Percentiles rank a stretch among this genome's conserved stretches.
Evolutionary conservation across 305 asterid genomes (phyloP).

Genomic region (Fraxinus floribunda): DNA sequence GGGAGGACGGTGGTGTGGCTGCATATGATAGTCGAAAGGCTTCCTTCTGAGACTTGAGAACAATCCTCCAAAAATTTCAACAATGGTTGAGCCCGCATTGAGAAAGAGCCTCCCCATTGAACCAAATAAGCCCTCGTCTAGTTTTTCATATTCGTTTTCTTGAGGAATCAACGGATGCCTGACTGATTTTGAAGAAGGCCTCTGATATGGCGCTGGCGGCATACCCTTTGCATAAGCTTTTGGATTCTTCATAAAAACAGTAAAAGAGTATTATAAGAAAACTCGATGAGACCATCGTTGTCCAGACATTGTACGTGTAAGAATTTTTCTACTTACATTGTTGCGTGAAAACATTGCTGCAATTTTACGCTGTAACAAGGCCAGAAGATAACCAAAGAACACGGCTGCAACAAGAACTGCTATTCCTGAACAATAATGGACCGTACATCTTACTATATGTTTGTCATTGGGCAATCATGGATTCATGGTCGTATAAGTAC

Average conservation of each 20-base stretch:
- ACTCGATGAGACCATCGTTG: not conserved
- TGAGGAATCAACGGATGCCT: constrained; percentile 78
- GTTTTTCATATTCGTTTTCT: constrained; percentile 63
- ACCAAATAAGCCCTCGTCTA: constrained; percentile 61
- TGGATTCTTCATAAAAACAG: constrained; percentile 40
- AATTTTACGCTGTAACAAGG: constrained; percentile 70
- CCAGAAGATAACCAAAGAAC: constrained; percentile 85
- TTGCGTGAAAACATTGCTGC: constrained; percentile 47
- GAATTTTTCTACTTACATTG: constrained; percentile 39
- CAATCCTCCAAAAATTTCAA: constrained; percentile 67
- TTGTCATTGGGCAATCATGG: not conserved
- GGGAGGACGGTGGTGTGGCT: constrained; percentile 45
- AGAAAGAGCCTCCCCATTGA: constrained; percentile 61
- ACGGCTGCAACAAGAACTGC: constrained; percentile 79
- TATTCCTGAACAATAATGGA: constrained; percentile 47
- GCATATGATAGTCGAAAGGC: constrained; percentile 40
- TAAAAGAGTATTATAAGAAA: not conserved
- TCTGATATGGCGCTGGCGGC: constrained; percentile 64
- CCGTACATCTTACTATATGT: not conserved
- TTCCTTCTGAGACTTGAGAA: constrained; percentile 55
- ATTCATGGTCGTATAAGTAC: not conserved
- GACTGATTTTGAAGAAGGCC: constrained; percentile 46
- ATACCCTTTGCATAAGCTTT: constrained; percentile 38
- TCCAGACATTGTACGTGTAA: not conserved
- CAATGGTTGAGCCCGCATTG: constrained; percentile 55